A percentile compares a stretch with the other conserved stretches of the same genome.
Evolutionary conservation across 352 stramenopile genomes (phyloP).

Genomic region (Pythium dissotocum): DNA sequence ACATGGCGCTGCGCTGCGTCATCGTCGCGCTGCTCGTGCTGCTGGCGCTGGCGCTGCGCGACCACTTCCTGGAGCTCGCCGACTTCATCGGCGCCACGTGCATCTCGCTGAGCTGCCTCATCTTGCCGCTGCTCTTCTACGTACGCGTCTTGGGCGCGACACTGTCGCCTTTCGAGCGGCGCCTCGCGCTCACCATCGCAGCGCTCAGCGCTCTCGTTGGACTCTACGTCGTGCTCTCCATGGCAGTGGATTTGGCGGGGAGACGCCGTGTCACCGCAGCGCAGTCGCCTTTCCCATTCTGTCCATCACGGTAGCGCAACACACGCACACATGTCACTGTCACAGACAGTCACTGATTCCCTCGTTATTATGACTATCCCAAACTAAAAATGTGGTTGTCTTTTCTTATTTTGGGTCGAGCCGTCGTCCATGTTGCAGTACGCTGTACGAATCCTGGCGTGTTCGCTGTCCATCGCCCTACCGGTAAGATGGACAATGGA

Average conservation of each 20-base stretch:
- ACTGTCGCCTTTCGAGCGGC: slow-evolving; percentile 22
- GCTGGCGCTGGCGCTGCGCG: slow-evolving; percentile 23
- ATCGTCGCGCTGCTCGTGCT: slow-evolving; percentile 29
- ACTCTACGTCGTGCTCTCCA: slow-evolving; percentile 28
- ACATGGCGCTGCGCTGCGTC: slow-evolving; percentile 19
- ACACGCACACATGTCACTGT: not conserved
- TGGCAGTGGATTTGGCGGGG: slow-evolving; percentile 1
- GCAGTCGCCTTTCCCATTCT: slow-evolving; percentile 13
- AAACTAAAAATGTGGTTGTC: not conserved
- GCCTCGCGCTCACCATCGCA: slow-evolving; percentile 14
- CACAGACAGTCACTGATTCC: not conserved
- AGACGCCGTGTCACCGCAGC: not conserved
- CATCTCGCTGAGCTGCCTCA: slow-evolving; percentile 32
- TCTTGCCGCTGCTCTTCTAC: slow-evolving; percentile 38
- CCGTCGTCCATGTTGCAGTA: too few relatives aligned
- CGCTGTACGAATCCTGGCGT: too few relatives aligned
- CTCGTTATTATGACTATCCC: not conserved
- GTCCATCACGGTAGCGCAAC: not conserved
- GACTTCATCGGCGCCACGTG: slow-evolving; percentile 36
- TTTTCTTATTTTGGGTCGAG: too few relatives aligned
- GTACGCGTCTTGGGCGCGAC: slow-evolving; percentile 23
- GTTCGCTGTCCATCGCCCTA: too few relatives aligned
- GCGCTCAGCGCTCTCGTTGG: slow-evolving; percentile 8
- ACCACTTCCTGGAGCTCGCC: slow-evolving; percentile 32
- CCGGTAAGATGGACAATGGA: too few relatives aligned